These are phyloP conservation scores for Corylus heterophylla DNA, from an alignment of 306 rosid species.

Conservation along the genomic window DNA sequence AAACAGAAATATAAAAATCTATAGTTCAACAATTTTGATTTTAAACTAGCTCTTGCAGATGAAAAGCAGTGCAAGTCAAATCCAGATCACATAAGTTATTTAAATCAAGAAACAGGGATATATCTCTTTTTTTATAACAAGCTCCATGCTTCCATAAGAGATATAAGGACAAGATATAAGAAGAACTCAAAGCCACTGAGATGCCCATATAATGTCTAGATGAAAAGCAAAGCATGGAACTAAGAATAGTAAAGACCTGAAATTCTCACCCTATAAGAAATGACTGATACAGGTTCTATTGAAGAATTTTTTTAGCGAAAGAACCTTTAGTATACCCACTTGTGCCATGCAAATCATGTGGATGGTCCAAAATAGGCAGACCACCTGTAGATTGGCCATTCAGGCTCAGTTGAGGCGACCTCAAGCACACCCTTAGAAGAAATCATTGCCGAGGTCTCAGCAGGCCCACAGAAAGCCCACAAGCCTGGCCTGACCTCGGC, in stretches of 20 bases:
- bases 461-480: background rate
- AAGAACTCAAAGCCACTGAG: no score
- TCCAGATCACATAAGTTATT: background rate
- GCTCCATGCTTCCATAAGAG: background rate
- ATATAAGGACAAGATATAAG: no score
- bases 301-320: background rate
- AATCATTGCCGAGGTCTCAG: background rate
- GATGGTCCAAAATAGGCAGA: background rate
- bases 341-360: background rate
- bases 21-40: background rate
- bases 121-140: background rate
- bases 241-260: no score
- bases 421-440: background rate
- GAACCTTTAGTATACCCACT: background rate
- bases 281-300: no score
- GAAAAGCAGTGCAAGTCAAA: background rate
- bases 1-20: background rate
- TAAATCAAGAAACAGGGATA: background rate
- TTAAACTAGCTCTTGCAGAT: background rate
- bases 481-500: background rate
- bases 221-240: no score
- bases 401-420: background rate
- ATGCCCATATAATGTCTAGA: no score
- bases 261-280: no score
- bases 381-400: background rate